These are phyloP conservation scores for Phanerochaete sordida DNA, from an alignment of 768 basidiomycete species.

Conservation along the genomic window DNA sequence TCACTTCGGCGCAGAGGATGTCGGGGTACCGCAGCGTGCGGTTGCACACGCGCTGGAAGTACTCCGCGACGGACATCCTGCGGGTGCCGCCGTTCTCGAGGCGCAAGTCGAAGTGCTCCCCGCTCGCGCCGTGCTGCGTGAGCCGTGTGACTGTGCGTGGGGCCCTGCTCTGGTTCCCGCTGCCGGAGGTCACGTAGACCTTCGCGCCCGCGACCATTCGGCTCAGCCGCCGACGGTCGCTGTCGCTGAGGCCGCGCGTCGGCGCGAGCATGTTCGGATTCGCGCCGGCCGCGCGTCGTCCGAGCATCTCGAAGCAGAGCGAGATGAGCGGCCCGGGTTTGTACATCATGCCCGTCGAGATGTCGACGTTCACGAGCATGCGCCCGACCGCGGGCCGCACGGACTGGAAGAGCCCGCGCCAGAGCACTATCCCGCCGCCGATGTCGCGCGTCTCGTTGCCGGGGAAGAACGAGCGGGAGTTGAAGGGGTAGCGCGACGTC, in stretches of 20 bases:
- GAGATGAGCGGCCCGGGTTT: conserved; percentile 55
- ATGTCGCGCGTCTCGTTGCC: conserved; percentile 48
- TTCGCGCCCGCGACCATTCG: conserved; percentile 54
- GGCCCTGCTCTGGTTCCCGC: conserved; percentile 23
- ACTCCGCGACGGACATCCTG: conserved; percentile 52
- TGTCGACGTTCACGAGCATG: conserved; percentile 74
- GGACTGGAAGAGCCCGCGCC: conserved; percentile 82
- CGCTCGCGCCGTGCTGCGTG: conserved; percentile 45
- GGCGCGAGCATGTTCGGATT: conserved; percentile 38
- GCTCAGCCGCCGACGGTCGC: conserved; percentile 49
- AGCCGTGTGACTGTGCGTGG: conserved; percentile 65
- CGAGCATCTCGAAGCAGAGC: conserved; percentile 56
- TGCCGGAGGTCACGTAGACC: conserved; percentile 35
- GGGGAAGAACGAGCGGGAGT: conserved; percentile 73
- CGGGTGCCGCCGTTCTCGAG: conserved; percentile 47
- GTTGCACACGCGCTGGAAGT: conserved; percentile 55
- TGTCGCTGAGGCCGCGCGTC: conserved; percentile 39
- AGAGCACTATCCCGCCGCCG: conserved; percentile 62
- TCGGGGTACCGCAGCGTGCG: conserved; percentile 56
- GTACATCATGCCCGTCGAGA: conserved; percentile 76
- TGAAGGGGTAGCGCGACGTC: conserved; percentile 62
- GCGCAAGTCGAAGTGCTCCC: conserved; percentile 44
- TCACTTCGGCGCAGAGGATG: conserved; percentile 65
- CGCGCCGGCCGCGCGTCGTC: conserved; percentile 21
- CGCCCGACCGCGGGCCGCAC: conserved; percentile 62